A percentile compares a stretch with the other conserved stretches of the same genome.
Evolutionary conservation across 1,139 yeast genomes (phyloP).

Genomic region (Yamadazyma kanchanaburiensis): DNA sequence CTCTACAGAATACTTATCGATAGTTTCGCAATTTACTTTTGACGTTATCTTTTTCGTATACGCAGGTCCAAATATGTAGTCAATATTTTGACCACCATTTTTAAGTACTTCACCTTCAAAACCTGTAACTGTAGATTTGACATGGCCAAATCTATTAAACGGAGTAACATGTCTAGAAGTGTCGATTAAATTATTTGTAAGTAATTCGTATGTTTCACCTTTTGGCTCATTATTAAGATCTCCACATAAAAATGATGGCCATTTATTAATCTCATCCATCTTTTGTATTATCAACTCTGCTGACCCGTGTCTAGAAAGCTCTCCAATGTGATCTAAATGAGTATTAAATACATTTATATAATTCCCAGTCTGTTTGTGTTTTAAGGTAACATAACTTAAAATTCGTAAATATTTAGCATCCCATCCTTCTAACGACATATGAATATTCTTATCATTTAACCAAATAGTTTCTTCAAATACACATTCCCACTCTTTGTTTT

Average conservation of each 20-base stretch:
- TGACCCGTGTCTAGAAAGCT: constrained; percentile 41
- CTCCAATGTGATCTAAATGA: constrained; percentile 57
- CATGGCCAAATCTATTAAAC: constrained; percentile 39
- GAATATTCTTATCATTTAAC: constrained; percentile 28
- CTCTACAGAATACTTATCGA: constrained; percentile 5
- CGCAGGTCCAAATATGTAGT: constrained; percentile 46
- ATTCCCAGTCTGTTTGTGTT: constrained; percentile 22
- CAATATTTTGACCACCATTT: constrained; percentile 40
- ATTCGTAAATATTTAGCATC: constrained; percentile 52
- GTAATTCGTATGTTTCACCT: constrained; percentile 42
- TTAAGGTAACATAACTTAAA: constrained; percentile 41
- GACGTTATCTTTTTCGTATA: constrained; percentile 24
- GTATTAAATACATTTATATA: constrained; percentile 51
- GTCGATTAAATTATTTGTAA: constrained; percentile 33
- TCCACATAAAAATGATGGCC: constrained; percentile 45
- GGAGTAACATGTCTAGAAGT: constrained; percentile 21
- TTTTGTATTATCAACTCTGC: constrained; percentile 43
- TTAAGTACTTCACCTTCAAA: constrained; percentile 34
- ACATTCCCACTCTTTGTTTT: constrained; percentile 29
- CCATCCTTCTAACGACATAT: constrained; percentile 44
- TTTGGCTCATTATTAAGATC: constrained; percentile 55
- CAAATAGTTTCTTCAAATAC: constrained; percentile 31
- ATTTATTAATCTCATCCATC: constrained; percentile 33
- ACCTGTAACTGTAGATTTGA: constrained; percentile 47
- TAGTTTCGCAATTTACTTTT: constrained; percentile 14